These are phyloP conservation scores for Taphrina confusa DNA, from an alignment of 1,139 yeast species.

Conservation along the genomic window DNA sequence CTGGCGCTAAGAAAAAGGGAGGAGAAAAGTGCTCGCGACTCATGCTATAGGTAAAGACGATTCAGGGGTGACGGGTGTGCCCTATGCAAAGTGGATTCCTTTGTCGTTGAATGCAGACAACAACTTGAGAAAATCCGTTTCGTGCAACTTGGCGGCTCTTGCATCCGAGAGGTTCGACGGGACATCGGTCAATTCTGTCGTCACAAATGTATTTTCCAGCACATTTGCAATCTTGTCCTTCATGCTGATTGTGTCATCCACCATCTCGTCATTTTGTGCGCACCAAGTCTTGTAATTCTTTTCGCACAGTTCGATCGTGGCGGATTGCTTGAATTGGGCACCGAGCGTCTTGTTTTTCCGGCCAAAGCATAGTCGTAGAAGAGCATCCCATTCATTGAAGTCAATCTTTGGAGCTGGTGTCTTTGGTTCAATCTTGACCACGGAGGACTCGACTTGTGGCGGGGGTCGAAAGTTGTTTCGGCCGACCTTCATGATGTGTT, in stretches of 20 bases:
- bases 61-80: no score
- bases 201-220: slow-evolving; percentile 47
- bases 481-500: slow-evolving; percentile 98
- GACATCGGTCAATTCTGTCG: slow-evolving; percentile 37
- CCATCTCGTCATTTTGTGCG: slow-evolving; percentile 53
- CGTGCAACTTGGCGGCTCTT: slow-evolving; percentile 93
- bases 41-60: no score
- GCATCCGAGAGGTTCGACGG: slow-evolving; percentile 80
- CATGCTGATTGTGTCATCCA: slow-evolving; percentile 58
- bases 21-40: no score
- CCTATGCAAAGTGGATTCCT: slow-evolving; percentile 92
- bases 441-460: slow-evolving; percentile 96
- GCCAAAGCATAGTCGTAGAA: slow-evolving; percentile 83
- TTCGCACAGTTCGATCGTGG: slow-evolving; percentile 81
- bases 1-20: no score
- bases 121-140: slow-evolving; percentile 83
- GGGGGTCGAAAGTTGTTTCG: slow-evolving; percentile 97
- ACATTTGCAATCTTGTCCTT: slow-evolving; percentile 61
- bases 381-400: slow-evolving; percentile 95
- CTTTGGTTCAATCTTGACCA: slow-evolving; percentile 88
- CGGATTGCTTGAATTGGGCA: slow-evolving; percentile 84
- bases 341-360: slow-evolving; percentile 86
- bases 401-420: slow-evolving; percentile 89
- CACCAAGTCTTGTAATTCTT: slow-evolving; percentile 78
- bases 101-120: slow-evolving; percentile 94